Percentiles rank a stretch among this genome's conserved stretches.
These are phyloP conservation scores for Aquilaria malaccensis DNA, from an alignment of 345 rosid species.

Conservation along the genomic window DNA sequence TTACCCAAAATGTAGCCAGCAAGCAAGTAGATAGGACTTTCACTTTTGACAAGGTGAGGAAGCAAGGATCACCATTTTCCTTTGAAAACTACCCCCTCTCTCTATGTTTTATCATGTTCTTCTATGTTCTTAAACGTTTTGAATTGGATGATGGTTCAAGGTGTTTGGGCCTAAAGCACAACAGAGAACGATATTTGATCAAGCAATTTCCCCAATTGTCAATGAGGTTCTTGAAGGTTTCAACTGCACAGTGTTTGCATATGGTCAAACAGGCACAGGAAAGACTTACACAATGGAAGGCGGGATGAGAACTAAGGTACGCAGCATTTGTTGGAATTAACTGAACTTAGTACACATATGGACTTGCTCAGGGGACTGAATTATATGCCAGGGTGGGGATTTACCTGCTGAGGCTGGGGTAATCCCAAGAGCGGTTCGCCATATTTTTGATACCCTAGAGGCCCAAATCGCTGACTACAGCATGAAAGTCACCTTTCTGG, in stretches of 20 bases:
- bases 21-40: conserved; percentile 81
- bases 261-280: conserved; percentile 90
- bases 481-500: conserved; percentile 91
- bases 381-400: conserved; percentile 60
- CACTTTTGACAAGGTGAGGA: conserved; percentile 79
- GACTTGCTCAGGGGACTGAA: background rate
- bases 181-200: conserved; percentile 90
- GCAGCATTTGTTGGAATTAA: background rate
- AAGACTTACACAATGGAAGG: conserved; percentile 98
- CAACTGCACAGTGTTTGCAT: conserved; percentile 92
- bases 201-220: conserved; percentile 77
- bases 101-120: background rate
- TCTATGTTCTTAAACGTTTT: background rate
- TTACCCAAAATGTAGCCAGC: conserved; percentile 56
- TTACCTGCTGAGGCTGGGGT: conserved; percentile 90
- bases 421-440: conserved; percentile 88
- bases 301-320: conserved; percentile 85
- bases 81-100: background rate
- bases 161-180: conserved; percentile 95
- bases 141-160: conserved; percentile 21
- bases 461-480: conserved; percentile 85
- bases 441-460: conserved; percentile 74
- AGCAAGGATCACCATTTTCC: conserved; percentile 25
- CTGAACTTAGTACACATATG: background rate
- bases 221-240: conserved; percentile 91